Base-by-base conservation (phyloP, 176 grass and related monocot species). In the Poa pratensis region DNA sequence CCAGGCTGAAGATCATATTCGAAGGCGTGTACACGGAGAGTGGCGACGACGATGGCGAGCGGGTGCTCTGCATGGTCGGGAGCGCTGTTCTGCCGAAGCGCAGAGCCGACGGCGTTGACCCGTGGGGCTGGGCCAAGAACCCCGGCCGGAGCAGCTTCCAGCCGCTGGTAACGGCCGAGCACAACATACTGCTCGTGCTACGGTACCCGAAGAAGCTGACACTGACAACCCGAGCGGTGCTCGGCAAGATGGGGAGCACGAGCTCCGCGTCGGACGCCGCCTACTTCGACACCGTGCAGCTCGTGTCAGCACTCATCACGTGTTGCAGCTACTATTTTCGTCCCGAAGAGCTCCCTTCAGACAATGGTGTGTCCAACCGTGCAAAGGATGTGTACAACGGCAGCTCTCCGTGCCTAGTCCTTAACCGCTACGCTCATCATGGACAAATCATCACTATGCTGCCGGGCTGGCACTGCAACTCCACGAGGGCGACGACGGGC, bases 261-360 rank as follows among this genome's bases (percentile, higher is more conserved):
- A 86, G 68, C 61, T 12, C 55, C 9, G 6, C 16, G 16, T 87
- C 87, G 3, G 55, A 32, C 0, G 73, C 48, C 5, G 20, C 65
- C 20, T 94, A 94, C 70, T 92, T 94, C 37, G 89, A 94, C 58
- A 27, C 22, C 14, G 84, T 94, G 12, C 78, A 63, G 68, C 75
- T 94, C 3, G 82, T 79, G 74, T 89, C 92, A 16, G 74, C 61
- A 75, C 68, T 94, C 16, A 77, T 80, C 23, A 50, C 84, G 12
- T 64, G 72, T 27, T 77, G 63, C 32, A 73, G 1, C 0, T 90
- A 88, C 82, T 22, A 77, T 80, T 86, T 84, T 16, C 86, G 61
- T n/a, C 87, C 88, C 0, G 88, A 88, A 63, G 80, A 94, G 35
- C 82, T 88, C 46, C 82, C 78, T 1, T 76, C 82, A 16, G 82